Base-by-base conservation (phyloP, 2,329 filamentous ascomycete species). In the Ascochyta viciae-villosae region DNA sequence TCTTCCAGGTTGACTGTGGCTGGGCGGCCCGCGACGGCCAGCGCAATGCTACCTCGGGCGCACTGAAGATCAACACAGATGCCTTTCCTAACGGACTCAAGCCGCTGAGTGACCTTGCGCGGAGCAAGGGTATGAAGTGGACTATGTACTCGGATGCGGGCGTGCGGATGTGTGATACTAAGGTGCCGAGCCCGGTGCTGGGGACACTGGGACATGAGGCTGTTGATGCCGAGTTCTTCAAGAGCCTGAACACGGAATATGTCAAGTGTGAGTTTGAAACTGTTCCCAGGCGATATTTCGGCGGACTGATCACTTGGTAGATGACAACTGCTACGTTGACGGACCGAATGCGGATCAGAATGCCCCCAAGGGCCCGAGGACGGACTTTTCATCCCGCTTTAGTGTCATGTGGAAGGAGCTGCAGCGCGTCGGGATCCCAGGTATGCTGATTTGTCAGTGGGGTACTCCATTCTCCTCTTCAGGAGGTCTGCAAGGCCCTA, bases 41-140 rank as follows among this genome's bases (percentile, higher is more conserved):
- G 43, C 61, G 61, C 8, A 64, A 62, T 34, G 42, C 63, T 13
- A 56, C 61, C 22, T 61, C 41, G 27, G 63, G 63, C 2, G 63
- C 63, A 13, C 31, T 65, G 19, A 58, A 61, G 29, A 39, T 63
- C 13, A 55, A 65, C 12, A 19, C 50, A 3, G 56, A 54, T 0
- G 63, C 60, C 0, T 65, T 65, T 3, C 63, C 61, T 1, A 56
- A 56, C 31, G 63, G 63, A 5, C 39, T 65, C 10, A 61, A 63
- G 10, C 61, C 63, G 6, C 16, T 65, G 43, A 62, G 59, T 27
- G 63, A 64, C 22, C 51, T 63, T 19, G 61, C 63, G 33, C 61
- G 63, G 15, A 59, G 50, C n/a, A 65, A 65, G 35, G 63, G 61
- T 8, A 65, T 65, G 63, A 65, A 65, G 38, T 64, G 63, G 61